phyloP scores from a whole-genome alignment of 192 early-diverging fungal species.

The Coemansia javaensis region DNA sequence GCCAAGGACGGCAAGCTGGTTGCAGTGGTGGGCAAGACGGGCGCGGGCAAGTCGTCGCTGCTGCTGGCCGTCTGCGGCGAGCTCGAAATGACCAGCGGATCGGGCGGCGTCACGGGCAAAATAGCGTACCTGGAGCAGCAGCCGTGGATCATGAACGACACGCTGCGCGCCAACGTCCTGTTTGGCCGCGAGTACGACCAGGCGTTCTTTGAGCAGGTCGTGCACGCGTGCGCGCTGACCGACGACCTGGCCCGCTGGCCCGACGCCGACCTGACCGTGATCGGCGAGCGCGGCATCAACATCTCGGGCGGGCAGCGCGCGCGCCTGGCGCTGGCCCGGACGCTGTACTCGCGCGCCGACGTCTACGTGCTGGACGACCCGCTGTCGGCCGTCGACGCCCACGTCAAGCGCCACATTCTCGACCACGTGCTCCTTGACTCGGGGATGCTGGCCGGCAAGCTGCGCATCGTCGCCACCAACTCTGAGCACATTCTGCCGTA shows the following conservation, averaged over 20 bases:
- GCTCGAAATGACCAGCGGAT: constrained; percentile 51
- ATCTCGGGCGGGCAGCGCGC: too few relatives aligned
- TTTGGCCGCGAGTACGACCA: constrained; percentile 12
- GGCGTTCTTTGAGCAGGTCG: constrained; percentile 45
- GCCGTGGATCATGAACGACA: constrained; percentile 60
- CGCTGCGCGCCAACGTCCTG: constrained; percentile 11
- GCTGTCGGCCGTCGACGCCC: constrained; percentile 82
- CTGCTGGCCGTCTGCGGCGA: constrained; percentile 77
- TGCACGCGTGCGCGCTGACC: constrained; percentile 53
- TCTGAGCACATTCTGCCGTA: constrained; percentile 67
- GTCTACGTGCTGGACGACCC: constrained; percentile 63
- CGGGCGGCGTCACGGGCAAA: constrained; percentile 55
- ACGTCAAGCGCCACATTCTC: constrained; percentile 59
- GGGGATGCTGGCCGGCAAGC: constrained; percentile 23
- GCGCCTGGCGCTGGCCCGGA: too few relatives aligned
- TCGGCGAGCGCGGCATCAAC: constrained; percentile 30
- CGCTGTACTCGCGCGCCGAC: constrained; percentile 15
- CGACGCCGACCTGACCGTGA: constrained; percentile 26
- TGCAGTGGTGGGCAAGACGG: constrained; percentile 76
- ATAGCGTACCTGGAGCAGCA: constrained; percentile 76
- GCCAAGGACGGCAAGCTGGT: constrained; percentile 58
- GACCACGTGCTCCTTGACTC: constrained; percentile 12
- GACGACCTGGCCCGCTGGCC: constrained; percentile 56
- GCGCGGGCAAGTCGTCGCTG: constrained; percentile 77
- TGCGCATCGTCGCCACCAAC: constrained; percentile 79